Percentiles rank a stretch among this genome's conserved stretches.
Conservation (phyloP, 805 yeast species). For the Jamesozyma rosinii region DNA sequence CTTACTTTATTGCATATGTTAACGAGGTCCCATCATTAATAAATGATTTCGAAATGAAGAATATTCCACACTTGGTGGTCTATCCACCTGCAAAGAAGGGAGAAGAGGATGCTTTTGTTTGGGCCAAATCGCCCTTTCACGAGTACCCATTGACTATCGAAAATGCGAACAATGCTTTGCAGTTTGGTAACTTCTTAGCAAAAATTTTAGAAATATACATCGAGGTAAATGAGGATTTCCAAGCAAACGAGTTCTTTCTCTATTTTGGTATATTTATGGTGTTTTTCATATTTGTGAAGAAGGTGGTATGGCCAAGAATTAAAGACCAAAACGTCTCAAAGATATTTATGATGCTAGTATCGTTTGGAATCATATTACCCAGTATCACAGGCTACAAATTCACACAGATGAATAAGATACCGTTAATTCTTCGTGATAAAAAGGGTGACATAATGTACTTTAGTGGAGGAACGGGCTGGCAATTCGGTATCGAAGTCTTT, state of each 20-base stretch:
- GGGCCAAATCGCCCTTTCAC: constrained; percentile 31
- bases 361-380: constrained; percentile 34
- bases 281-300: constrained; percentile 40
- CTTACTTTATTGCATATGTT: constrained; percentile 46
- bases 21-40: constrained; percentile 36
- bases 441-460: constrained; percentile 45
- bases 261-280: constrained; percentile 41
- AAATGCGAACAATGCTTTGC: constrained; percentile 32
- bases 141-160: constrained; percentile 27
- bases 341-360: constrained; percentile 24
- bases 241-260: constrained; percentile 34
- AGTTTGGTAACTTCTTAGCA: constrained; percentile 48
- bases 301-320: constrained; percentile 33
- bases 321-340: constrained; percentile 16
- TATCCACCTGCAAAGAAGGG: constrained; percentile 40
- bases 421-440: constrained; percentile 49
- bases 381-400: constrained; percentile 59
- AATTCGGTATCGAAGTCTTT: constrained; percentile 60
- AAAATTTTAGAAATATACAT: constrained; percentile 38
- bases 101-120: constrained; percentile 16
- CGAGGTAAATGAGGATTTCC: constrained; percentile 37
- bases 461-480: constrained; percentile 58
- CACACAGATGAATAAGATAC: constrained; percentile 49
- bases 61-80: constrained; percentile 62
- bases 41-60: constrained; percentile 34